Evolutionary conservation across 495 filamentous ascomycete species (phyloP).

Genomic region (Astrocystis sublimbata): DNA sequence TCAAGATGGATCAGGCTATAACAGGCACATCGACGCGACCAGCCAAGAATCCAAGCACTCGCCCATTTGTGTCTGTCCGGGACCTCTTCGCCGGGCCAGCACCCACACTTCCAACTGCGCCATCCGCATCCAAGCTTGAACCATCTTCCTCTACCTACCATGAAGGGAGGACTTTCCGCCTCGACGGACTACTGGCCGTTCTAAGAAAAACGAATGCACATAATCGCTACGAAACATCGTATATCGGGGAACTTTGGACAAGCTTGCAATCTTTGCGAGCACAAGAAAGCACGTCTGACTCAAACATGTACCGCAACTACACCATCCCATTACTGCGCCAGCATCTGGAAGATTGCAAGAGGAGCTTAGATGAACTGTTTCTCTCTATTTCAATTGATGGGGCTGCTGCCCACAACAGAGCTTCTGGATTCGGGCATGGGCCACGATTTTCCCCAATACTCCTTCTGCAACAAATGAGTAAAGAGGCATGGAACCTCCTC

Average conservation of each 20-base stretch:
- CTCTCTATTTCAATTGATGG: not conserved
- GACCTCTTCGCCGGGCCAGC: not conserved
- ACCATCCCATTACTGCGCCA: not conserved
- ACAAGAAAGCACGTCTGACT: not conserved
- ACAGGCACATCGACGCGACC: not conserved
- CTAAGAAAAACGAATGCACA: not conserved
- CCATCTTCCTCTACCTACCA: not conserved
- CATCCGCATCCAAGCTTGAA: not conserved
- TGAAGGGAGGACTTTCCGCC: not conserved
- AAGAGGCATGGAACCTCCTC: not conserved
- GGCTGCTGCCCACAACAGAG: not conserved
- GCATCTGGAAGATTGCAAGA: not conserved
- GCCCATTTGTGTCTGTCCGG: slow-evolving; percentile 9
- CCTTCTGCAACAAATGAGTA: slow-evolving; percentile 1
- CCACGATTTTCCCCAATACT: slow-evolving; percentile 33
- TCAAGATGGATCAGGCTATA: not conserved
- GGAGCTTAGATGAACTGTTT: not conserved
- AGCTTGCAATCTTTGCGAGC: slow-evolving; percentile 14
- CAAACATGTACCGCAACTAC: not conserved
- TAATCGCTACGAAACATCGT: not conserved
- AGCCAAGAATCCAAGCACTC: not conserved
- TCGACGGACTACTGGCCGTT: not conserved
- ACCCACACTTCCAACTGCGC: not conserved
- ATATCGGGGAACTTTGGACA: slow-evolving; percentile 7
- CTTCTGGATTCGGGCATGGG: slow-evolving; percentile 15